Conservation (phyloP, 495 filamentous ascomycete genomes). For the Chaetomium fimeti region DNA sequence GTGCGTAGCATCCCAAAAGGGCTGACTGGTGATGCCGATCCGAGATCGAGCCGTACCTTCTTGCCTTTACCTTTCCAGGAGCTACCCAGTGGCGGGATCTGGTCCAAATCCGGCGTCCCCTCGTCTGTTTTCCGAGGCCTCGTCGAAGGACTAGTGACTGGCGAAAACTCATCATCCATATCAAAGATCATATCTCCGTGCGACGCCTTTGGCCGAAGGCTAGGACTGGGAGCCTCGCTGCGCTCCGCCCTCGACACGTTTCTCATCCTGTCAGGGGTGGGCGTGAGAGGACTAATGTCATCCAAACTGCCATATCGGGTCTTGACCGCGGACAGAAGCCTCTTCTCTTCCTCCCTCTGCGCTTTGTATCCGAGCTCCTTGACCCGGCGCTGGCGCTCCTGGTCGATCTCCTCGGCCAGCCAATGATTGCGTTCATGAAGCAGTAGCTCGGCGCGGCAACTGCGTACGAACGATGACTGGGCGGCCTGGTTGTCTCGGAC, state of each 20-base stretch:
- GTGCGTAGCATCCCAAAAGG: background rate
- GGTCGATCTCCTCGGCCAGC: constrained; percentile 51
- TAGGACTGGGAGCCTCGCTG: constrained; percentile 54
- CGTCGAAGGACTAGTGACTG: constrained; percentile 25
- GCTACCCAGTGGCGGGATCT: constrained; percentile 26
- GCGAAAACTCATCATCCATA: constrained; percentile 72
- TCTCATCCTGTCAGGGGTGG: constrained; percentile 54
- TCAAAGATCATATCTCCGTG: constrained; percentile 82
- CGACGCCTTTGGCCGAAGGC: constrained; percentile 63
- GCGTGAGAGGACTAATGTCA: constrained; percentile 52
- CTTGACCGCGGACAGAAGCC: constrained; percentile 48
- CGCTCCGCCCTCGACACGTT: constrained; percentile 47
- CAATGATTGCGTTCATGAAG: constrained; percentile 69
- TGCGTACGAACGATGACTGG: constrained; percentile 69
- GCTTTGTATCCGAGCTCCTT: constrained; percentile 58
- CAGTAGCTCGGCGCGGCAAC: constrained; percentile 66
- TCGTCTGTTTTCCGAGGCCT: constrained; percentile 20
- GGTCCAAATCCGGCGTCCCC: constrained; percentile 22
- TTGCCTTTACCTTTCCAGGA: constrained; percentile 28
- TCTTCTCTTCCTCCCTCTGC: constrained; percentile 59
- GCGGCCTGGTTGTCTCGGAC: constrained; percentile 80
- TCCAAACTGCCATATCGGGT: constrained; percentile 55
- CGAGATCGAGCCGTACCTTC: constrained; percentile 19
- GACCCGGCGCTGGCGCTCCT: constrained; percentile 50
- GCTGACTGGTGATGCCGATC: constrained; percentile 5